A percentile compares a stretch with the other conserved stretches of the same genome.
These are phyloP conservation scores for Eutrema salsugineum DNA, from an alignment of 441 rosid genomes.

Conservation along the genomic window DNA sequence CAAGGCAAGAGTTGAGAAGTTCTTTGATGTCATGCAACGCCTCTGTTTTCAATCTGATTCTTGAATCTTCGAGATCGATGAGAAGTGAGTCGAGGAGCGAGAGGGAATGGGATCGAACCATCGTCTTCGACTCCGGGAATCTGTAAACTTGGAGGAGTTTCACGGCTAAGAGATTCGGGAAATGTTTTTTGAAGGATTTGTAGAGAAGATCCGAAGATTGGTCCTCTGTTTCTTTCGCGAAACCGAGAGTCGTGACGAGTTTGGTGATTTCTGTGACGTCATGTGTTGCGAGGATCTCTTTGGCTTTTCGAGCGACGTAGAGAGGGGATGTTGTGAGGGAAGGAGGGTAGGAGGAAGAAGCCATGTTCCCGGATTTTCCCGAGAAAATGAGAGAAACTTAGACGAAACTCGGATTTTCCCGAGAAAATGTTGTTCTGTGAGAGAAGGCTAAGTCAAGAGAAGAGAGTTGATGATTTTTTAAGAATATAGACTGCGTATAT, in stretches of 20 bases:
- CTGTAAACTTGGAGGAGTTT: conserved; percentile 14
- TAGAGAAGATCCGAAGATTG: not conserved
- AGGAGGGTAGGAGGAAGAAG: not conserved
- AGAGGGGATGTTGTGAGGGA: not conserved
- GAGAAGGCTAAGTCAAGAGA: too few species aligned
- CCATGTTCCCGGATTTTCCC: not conserved
- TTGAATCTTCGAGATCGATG: not conserved
- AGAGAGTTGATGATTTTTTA: too few species aligned
- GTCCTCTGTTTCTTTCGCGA: conserved; percentile 17
- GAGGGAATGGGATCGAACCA: not conserved
- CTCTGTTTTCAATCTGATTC: not conserved
- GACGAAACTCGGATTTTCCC: not conserved
- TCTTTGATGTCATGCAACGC: not conserved
- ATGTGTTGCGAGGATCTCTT: not conserved
- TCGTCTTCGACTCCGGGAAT: not conserved
- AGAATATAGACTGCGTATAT: too few species aligned
- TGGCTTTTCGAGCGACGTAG: not conserved
- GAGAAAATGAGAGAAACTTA: not conserved
- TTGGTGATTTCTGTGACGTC: not conserved
- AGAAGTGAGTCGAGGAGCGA: conserved; percentile 5
- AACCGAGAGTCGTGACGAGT: conserved; percentile 8
- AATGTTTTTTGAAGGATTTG: not conserved
- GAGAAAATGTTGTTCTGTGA: not conserved
- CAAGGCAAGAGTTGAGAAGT: not conserved
- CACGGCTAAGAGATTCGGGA: not conserved